Base-by-base conservation (phyloP, 495 filamentous ascomycete genomes). In the Collariella sp. region DNA sequence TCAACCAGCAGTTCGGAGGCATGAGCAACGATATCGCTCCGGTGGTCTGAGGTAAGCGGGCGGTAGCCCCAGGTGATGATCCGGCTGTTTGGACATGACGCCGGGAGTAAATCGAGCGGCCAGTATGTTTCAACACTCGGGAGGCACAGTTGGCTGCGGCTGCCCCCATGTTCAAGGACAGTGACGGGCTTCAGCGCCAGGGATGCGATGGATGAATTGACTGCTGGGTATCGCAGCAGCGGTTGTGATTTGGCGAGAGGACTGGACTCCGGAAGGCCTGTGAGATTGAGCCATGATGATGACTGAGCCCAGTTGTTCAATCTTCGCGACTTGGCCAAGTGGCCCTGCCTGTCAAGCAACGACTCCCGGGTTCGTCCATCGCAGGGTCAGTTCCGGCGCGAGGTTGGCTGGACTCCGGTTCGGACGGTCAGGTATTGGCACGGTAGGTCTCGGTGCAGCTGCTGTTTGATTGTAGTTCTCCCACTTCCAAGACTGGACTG, bases 31-130 rank as follows among this genome's bases (percentile, higher is more conserved):
- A 70, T 60, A 53, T 67, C 58, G 19, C 58, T 61, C 46, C 71
- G 68, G 1, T 58, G 56, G 42, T 63, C 56, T 12, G 54, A 56
- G 1, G 61, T 53, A 2, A 68, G 57, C 2, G 62, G 64, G 43
- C 67, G 68, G 54, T 66, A 70, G 19, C 70, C 70, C 68, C 68
- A 72, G 1, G 64, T 65, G n/a, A 63, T 63, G 5, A 72, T 47
- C 12, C 70, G 58, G 9, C 61, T 61, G 16, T 59, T 61, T 2
- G 70, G 67, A 45, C 70, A 72, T 38, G 67, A 61, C 18, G 52
- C 31, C 1, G 70, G 65, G 13, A 72, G 58, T 18, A 71, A 49
- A 34, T 70, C 67, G 10, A 67, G 47, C 13, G 70, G 70, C 70
- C 70, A 72, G 54, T 61, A 71, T 3, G 60, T 40, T 7, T 67